These are phyloP conservation scores for Cladosporium sp. DNA, from an alignment of 2,329 filamentous ascomycete species.

Conservation along the genomic window DNA sequence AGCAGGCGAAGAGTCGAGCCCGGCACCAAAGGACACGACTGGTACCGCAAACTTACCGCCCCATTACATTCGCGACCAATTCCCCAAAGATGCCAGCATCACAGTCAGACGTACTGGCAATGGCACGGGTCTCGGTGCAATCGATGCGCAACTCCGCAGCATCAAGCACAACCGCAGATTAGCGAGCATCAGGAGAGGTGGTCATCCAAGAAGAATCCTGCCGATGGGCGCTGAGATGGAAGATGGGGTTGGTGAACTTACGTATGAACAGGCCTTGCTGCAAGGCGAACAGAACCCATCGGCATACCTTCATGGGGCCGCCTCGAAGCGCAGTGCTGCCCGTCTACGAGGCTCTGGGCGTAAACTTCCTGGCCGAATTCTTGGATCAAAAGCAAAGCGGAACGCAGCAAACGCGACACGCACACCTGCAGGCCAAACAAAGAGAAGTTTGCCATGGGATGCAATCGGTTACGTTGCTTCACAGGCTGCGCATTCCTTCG, in stretches of 20 bases:
- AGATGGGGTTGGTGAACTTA: conserved; percentile 3
- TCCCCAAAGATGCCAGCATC: conserved; percentile 14
- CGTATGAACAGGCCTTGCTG: conserved; percentile 16
- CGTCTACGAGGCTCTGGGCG: conserved; percentile 7
- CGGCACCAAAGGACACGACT: background rate
- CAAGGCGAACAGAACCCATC: conserved; percentile 2
- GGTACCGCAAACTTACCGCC: background rate
- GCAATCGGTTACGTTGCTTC: conserved; percentile 17
- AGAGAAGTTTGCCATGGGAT: conserved; percentile 14
- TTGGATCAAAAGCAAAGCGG: conserved; percentile 11
- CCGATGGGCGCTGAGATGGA: background rate
- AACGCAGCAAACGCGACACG: background rate
- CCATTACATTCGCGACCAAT: conserved; percentile 22
- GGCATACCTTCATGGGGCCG: background rate
- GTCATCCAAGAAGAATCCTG: background rate
- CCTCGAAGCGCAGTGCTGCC: background rate
- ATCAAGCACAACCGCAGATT: conserved; percentile 27
- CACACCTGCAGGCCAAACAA: background rate
- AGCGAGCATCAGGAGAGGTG: conserved; percentile 6
- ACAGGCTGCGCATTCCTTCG: conserved; percentile 9
- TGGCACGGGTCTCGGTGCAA: conserved; percentile 9
- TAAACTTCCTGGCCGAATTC: conserved; percentile 19
- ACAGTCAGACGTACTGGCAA: conserved; percentile 14
- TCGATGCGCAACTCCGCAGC: conserved; percentile 9
- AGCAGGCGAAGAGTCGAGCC: background rate